Evolutionary conservation across 164 flowering plant species (phyloP).

Genomic region (Santalum album): DNA sequence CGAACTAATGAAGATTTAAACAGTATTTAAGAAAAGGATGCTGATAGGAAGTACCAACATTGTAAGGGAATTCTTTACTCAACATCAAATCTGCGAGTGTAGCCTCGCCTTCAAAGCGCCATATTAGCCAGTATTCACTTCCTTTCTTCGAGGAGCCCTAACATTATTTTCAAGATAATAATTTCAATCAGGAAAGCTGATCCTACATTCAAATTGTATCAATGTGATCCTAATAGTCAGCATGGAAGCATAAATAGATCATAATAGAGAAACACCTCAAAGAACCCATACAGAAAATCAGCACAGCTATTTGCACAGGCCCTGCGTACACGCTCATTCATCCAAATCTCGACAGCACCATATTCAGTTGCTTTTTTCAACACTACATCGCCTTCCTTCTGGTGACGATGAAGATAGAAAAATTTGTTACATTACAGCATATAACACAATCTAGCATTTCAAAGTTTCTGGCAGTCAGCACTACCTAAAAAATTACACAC

Average conservation of each 20-base stretch:
- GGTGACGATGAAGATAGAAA: constrained; percentile 7
- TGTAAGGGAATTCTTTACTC: constrained; percentile 95
- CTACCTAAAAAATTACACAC: too few species aligned
- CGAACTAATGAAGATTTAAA: too few species aligned
- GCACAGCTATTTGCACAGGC: constrained; percentile 97
- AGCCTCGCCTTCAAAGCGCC: constrained; percentile 88
- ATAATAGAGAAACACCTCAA: constrained; percentile 58
- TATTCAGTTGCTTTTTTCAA: constrained; percentile 94
- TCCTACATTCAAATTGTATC: background rate
- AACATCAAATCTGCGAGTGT: constrained; percentile 81
- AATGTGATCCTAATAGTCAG: constrained; percentile 14
- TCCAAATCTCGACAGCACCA: constrained; percentile 99
- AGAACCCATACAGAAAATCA: constrained; percentile 87
- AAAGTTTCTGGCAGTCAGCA: too few species aligned
- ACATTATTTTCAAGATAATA: constrained; percentile 11
- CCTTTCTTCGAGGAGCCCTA: constrained; percentile 82
- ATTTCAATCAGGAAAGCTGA: background rate
- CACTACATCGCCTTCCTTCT: constrained; percentile 71
- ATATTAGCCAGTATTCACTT: constrained; percentile 85
- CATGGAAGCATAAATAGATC: constrained; percentile 11
- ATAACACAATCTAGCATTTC: too few species aligned
- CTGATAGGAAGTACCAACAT: constrained; percentile 57
- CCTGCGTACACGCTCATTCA: constrained; percentile 94
- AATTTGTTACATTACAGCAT: too few species aligned
- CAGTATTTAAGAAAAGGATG: too few species aligned